A percentile compares a stretch with the other conserved stretches of the same genome.
Conservation (phyloP, 192 early-diverging fungal genomes). For the Coemansia sp. region DNA sequence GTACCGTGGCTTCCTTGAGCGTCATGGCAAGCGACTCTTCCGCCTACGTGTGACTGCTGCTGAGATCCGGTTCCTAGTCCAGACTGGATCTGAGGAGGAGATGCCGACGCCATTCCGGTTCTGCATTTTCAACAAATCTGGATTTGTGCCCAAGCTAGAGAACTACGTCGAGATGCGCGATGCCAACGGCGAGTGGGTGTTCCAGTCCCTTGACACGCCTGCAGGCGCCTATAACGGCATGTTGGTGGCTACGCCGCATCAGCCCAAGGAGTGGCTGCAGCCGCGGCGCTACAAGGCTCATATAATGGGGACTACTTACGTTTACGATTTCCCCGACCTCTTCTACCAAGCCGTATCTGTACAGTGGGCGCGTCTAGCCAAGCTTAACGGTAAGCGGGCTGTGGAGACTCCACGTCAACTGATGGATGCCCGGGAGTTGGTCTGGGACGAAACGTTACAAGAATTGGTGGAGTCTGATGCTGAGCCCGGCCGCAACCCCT, state of each 20-base stretch:
- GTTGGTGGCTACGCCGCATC: conserved; percentile 79
- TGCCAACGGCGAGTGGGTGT: conserved; percentile 78
- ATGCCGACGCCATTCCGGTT: conserved; percentile 84
- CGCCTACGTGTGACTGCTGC: conserved; percentile 92
- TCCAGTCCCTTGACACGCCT: conserved; percentile 78
- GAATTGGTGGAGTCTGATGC: conserved; percentile 71
- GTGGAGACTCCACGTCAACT: conserved; percentile 61
- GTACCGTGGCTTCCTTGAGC: conserved; percentile 85
- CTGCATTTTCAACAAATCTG: conserved; percentile 88
- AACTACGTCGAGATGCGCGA: conserved; percentile 90
- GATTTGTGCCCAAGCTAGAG: conserved; percentile 88
- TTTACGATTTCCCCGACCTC: conserved; percentile 98
- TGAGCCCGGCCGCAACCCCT: conserved; percentile 84
- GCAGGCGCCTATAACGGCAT: conserved; percentile 81
- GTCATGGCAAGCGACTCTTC: conserved; percentile 94
- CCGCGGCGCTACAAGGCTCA: conserved; percentile 97
- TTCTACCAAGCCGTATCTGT: conserved; percentile 86
- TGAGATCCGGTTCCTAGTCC: conserved; percentile 93
- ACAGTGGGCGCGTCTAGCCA: conserved; percentile 67
- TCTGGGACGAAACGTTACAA: conserved; percentile 77
- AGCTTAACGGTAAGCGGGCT: conserved; percentile 29
- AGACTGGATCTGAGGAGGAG: conserved; percentile 63
- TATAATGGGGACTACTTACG: conserved; percentile 95
- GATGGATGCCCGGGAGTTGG: conserved; percentile 81
- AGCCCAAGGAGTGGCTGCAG: conserved; percentile 94